Evolutionary conservation across 306 rosid genomes (phyloP), one percentile per base, ranked within the genome.

Genomic region (Cicer cuneatum): DNA sequence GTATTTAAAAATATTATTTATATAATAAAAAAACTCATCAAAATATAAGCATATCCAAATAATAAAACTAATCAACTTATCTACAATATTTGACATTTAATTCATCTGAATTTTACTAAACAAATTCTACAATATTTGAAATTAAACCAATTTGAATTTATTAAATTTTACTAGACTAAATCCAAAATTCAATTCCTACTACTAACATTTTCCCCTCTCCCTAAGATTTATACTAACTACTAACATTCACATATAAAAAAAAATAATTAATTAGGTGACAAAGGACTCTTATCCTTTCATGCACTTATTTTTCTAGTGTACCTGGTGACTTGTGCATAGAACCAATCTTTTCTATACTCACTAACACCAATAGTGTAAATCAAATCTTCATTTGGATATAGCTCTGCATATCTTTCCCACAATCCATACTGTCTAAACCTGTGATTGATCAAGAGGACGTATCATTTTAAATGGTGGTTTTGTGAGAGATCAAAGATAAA

Each of bases 301-400:
- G 33, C 33, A 29, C 33, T 29, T 29, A 29, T 29, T 29, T 49
- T 49, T 14, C 6, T 13, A 49, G 8, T 41, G 33, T 56, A 89
- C 98, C 98, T 88, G 80, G 87, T 89, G 77, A 90, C 97, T 0
- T 93, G 98, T 72, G 93, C 97, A 57, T 89, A 90, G 74, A 93
- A 93, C 96, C 98, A 90, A 63, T 93, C 98, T 76, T 84, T 85
- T 1, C 8, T 13, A 35, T 85, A 89, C 69, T 93, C 89, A 78
- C 86, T 88, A 0, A 66, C 68, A 39, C 90, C 98, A 13, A 93
- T 76, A 0, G 77, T 85, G 77, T 84, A 93, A 14, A 84, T 66
- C 68, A 90, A 80, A 76, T 93, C 98, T 37, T 56, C 82, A 1
- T 81, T 42, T 14, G 96, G 96, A 60, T 87, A 90, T 69, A 93